These are phyloP conservation scores for Kondoa subrosea DNA, from an alignment of 768 basidiomycete species.

Conservation along the genomic window DNA sequence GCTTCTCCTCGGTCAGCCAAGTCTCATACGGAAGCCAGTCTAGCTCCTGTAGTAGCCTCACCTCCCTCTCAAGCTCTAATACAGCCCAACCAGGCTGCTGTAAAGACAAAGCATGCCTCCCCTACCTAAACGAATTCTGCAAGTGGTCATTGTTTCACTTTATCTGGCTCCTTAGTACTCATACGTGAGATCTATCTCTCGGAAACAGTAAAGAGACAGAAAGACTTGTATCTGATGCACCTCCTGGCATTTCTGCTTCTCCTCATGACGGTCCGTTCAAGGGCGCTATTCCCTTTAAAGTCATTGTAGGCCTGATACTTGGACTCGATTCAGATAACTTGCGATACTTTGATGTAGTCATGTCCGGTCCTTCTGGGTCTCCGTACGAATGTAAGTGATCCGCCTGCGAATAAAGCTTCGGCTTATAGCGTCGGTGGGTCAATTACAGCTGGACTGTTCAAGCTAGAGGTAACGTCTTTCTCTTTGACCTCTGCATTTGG, in stretches of 20 bases:
- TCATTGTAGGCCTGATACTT: too few relatives aligned
- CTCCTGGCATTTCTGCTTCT: conserved; percentile 84
- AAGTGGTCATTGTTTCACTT: not conserved
- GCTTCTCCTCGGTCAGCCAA: too few relatives aligned
- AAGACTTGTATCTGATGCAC: conserved; percentile 84
- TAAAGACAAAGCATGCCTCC: too few relatives aligned
- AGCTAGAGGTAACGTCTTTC: conserved; percentile 44
- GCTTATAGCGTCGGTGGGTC: not conserved
- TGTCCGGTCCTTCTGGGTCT: conserved; percentile 82
- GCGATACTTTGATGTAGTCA: conserved; percentile 94
- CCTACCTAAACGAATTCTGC: not conserved
- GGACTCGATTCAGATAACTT: conserved; percentile 60
- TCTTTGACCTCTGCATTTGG: not conserved
- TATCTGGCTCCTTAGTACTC: too few relatives aligned
- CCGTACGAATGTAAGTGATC: conserved; percentile 51
- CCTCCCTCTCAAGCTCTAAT: not conserved
- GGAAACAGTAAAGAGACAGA: conserved; percentile 68
- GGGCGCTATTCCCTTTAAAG: not conserved
- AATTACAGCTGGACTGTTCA: conserved; percentile 53
- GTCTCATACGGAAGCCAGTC: too few relatives aligned
- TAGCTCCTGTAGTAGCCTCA: not conserved
- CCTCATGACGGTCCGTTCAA: conserved; percentile 50
- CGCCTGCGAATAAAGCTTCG: not conserved
- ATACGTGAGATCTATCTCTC: too few relatives aligned
- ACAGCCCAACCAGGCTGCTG: too few relatives aligned